These are phyloP conservation scores for Penicillium carneum DNA, from an alignment of 2,329 filamentous ascomycete species.

Conservation along the genomic window DNA sequence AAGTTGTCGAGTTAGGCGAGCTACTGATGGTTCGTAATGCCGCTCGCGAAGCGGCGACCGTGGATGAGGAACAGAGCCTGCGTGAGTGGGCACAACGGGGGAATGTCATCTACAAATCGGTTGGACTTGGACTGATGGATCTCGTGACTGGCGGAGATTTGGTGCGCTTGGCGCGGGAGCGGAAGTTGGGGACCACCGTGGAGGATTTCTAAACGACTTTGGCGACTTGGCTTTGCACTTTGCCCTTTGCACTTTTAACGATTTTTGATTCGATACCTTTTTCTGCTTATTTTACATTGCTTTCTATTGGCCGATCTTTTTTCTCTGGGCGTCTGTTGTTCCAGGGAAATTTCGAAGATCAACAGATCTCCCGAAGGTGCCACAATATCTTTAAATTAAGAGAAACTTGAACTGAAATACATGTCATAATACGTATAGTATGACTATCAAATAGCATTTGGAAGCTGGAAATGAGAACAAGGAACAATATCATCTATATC, in stretches of 20 bases:
- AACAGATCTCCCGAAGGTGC: conserved; percentile 12
- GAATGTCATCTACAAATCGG: conserved; percentile 74
- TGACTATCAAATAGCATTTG: neutral
- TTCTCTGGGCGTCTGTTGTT: neutral
- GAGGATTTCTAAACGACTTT: conserved; percentile 49
- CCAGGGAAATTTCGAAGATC: conserved; percentile 14
- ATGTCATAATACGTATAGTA: neutral
- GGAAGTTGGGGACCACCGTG: conserved; percentile 61
- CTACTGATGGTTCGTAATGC: conserved; percentile 70
- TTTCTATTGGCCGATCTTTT: conserved; percentile 7
- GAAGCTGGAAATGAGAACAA: neutral
- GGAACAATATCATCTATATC: neutral
- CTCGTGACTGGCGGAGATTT: conserved; percentile 68
- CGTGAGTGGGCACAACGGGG: conserved; percentile 68
- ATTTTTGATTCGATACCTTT: conserved; percentile 24
- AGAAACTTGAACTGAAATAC: neutral
- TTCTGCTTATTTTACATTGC: conserved; percentile 10
- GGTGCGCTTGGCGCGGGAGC: conserved; percentile 62
- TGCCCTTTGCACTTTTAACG: neutral
- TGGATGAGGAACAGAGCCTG: conserved; percentile 54
- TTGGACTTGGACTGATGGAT: conserved; percentile 73
- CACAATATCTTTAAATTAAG: conserved; percentile 3
- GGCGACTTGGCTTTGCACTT: neutral
- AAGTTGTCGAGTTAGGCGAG: conserved; percentile 88
- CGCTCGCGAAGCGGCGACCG: conserved; percentile 45